phyloP scores from a whole-genome alignment of 176 grass and related monocot genomes.

The Rhipidocladum racemiflorum region DNA sequence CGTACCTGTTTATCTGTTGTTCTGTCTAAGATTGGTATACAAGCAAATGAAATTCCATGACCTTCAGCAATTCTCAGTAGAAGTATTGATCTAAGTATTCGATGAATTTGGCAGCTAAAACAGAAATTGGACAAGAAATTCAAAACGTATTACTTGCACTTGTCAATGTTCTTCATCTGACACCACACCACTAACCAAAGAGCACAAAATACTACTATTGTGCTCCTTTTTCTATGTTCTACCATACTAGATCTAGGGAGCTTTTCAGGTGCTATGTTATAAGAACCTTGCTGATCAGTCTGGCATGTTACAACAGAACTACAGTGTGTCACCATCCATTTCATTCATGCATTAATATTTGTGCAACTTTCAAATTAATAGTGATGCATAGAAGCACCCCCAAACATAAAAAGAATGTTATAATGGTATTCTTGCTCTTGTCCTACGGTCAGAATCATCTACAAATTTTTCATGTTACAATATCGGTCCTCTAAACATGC shows the following conservation, averaged over 20 bases:
- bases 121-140: neutral
- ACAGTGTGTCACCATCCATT: no score
- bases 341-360: no score
- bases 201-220: neutral
- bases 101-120: neutral
- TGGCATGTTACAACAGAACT: neutral
- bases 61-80: neutral
- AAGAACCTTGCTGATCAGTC: neutral
- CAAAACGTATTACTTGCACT: neutral
- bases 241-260: neutral
- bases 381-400: no score
- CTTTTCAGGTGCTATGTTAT: neutral
- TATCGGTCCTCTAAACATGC: neutral
- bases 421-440: neutral
- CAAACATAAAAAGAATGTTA: neutral
- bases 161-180: conserved; percentile 4
- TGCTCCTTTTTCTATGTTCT: neutral
- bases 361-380: no score
- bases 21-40: conserved; percentile 14
- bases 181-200: neutral
- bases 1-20: conserved; percentile 3
- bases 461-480: neutral
- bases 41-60: neutral
- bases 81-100: neutral
- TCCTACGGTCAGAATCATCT: neutral